Percentiles rank a stretch among this genome's conserved stretches.
Conservation (phyloP, 768 basidiomycete species). For the Leccinum subgranulosum region DNA sequence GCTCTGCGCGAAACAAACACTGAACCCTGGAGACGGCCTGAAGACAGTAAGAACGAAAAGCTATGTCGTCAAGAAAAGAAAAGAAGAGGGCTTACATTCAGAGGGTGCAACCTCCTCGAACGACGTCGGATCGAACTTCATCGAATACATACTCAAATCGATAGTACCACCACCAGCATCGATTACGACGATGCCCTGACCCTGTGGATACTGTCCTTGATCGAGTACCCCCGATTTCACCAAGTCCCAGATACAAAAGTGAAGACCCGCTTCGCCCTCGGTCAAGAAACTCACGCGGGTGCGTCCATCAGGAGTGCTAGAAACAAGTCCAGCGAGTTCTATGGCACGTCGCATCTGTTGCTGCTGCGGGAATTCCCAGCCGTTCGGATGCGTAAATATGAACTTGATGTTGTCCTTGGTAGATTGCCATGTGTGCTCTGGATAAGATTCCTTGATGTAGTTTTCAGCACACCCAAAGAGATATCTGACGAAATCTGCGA, state of each 20-base stretch:
- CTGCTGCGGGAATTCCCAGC: constrained; percentile 60
- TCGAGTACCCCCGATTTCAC: constrained; percentile 9
- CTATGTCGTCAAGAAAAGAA: not conserved
- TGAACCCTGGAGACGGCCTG: constrained; percentile 39
- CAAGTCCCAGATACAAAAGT: constrained; percentile 47
- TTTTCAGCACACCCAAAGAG: constrained; percentile 39
- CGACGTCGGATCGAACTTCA: constrained; percentile 23
- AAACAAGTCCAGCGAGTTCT: constrained; percentile 46
- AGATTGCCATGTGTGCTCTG: constrained; percentile 42
- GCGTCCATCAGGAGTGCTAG: constrained; percentile 34
- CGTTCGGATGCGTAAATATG: constrained; percentile 59
- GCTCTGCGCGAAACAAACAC: constrained; percentile 35
- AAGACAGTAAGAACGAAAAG: not conserved
- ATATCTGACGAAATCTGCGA: constrained; percentile 44
- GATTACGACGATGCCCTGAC: constrained; percentile 39
- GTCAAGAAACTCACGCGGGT: constrained; percentile 50
- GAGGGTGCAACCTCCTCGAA: constrained; percentile 36
- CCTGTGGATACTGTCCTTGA: constrained; percentile 11
- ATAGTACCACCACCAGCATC: constrained; percentile 47
- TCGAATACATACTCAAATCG: constrained; percentile 40
- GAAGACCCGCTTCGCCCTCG: constrained; percentile 58
- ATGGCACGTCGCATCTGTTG: constrained; percentile 49
- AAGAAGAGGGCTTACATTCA: constrained; percentile 22
- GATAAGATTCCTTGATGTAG: constrained; percentile 45
- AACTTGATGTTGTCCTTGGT: constrained; percentile 42